Conservation (phyloP, 495 filamentous ascomycete species). For the Aspergillus homomorphus region DNA sequence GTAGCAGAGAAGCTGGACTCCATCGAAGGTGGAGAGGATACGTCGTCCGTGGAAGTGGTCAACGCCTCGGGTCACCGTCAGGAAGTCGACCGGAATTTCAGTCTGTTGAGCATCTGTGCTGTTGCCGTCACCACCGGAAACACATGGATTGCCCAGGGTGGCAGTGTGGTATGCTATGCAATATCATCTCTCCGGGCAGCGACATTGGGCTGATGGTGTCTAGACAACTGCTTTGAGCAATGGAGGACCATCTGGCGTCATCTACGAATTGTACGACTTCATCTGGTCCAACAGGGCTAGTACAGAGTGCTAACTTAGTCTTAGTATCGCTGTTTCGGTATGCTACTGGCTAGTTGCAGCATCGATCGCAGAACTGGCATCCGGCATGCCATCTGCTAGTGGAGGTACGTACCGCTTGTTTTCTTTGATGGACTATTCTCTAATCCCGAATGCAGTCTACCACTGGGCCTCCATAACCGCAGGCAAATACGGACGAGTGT, state of each 20-base stretch:
- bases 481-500: constrained; percentile 64
- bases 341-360: constrained; percentile 54
- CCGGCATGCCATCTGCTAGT: constrained; percentile 74
- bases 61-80: constrained; percentile 47
- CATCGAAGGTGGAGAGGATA: background rate
- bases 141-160: constrained; percentile 59
- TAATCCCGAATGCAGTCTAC: constrained; percentile 47
- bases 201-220: background rate
- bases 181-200: background rate
- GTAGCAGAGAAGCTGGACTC: background rate
- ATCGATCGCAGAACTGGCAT: constrained; percentile 70
- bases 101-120: constrained; percentile 54
- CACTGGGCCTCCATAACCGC: constrained; percentile 81
- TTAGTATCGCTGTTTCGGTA: constrained; percentile 44
- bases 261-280: constrained; percentile 50
- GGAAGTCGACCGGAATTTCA: constrained; percentile 59
- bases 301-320: constrained; percentile 11
- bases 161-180: constrained; percentile 35
- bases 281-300: background rate
- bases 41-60: background rate
- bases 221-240: constrained; percentile 37
- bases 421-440: background rate
- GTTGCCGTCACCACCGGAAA: constrained; percentile 56
- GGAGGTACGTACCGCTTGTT: constrained; percentile 44
- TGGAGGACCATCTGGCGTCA: constrained; percentile 48